Percentiles rank a stretch among this genome's conserved stretches.
phyloP scores from a whole-genome alignment of 768 basidiomycete genomes.

The Lentinula raphanica region DNA sequence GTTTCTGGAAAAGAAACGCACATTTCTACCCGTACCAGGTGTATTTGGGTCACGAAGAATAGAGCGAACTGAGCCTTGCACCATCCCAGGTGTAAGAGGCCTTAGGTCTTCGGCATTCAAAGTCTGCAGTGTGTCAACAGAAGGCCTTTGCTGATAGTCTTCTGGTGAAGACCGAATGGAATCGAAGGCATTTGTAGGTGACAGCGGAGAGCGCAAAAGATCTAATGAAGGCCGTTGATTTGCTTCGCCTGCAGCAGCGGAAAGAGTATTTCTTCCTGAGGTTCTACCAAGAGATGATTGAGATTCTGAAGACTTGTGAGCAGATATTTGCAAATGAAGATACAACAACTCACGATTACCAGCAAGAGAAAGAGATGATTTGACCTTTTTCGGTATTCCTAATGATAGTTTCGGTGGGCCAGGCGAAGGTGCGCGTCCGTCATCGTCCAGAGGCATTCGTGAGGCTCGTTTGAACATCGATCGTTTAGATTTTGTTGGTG shows the following conservation, averaged over 20 bases:
- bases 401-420: slow-evolving; percentile 25
- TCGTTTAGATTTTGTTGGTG: slow-evolving; percentile 7
- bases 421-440: slow-evolving; percentile 31
- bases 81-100: slow-evolving; percentile 30
- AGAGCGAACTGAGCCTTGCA: slow-evolving; percentile 56
- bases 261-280: neutral
- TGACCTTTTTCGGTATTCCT: slow-evolving; percentile 49
- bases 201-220: slow-evolving; percentile 4
- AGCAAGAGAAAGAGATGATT: slow-evolving; percentile 28
- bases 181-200: neutral
- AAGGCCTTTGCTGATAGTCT: slow-evolving; percentile 25
- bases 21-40: slow-evolving; percentile 74
- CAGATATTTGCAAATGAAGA: slow-evolving; percentile 21
- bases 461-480: slow-evolving; percentile 52
- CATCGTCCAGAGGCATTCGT: slow-evolving; percentile 32
- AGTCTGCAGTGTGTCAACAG: slow-evolving; percentile 34
- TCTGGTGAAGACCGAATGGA: slow-evolving; percentile 7
- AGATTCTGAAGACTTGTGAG: slow-evolving; percentile 6
- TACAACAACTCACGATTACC: slow-evolving; percentile 31
- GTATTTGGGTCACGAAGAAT: slow-evolving; percentile 69
- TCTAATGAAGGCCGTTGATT: slow-evolving; percentile 12
- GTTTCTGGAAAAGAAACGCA: slow-evolving; percentile 71
- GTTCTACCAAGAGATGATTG: slow-evolving; percentile 15
- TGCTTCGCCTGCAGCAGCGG: slow-evolving; percentile 12
- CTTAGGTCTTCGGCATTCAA: slow-evolving; percentile 16